A percentile compares a stretch with the other conserved stretches of the same genome.
These are phyloP conservation scores for Agrocybe praecox DNA, from an alignment of 768 basidiomycete genomes.

Conservation along the genomic window DNA sequence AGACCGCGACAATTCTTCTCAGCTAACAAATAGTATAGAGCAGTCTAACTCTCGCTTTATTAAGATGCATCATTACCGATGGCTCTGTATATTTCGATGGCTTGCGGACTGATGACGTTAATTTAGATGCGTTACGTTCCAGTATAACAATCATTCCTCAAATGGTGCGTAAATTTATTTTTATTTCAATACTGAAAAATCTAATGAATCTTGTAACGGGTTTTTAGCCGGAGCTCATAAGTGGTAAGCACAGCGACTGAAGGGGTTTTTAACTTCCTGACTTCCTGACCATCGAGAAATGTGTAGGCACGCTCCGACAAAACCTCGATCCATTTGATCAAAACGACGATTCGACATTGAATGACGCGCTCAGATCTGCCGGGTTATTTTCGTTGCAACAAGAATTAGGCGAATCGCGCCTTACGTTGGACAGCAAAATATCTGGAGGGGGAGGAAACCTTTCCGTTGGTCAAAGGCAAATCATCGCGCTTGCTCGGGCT, in stretches of 20 bases:
- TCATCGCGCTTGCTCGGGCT: constrained; percentile 67
- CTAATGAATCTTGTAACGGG: background rate
- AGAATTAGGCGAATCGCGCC: constrained; percentile 48
- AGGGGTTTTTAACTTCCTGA: no score
- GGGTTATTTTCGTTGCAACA: constrained; percentile 41
- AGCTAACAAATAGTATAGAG: constrained; percentile 34
- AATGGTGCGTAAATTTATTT: constrained; percentile 29
- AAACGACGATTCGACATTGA: constrained; percentile 50
- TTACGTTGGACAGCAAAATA: constrained; percentile 48
- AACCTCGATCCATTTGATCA: constrained; percentile 72
- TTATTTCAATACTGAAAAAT: background rate
- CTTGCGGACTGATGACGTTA: constrained; percentile 46
- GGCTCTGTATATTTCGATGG: constrained; percentile 63
- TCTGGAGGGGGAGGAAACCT: constrained; percentile 68
- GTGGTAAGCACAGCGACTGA: constrained; percentile 29
- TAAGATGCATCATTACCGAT: constrained; percentile 58
- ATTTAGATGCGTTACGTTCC: constrained; percentile 57
- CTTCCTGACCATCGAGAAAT: background rate
- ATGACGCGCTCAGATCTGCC: constrained; percentile 40
- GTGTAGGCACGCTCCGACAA: constrained; percentile 54
- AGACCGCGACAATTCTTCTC: no score
- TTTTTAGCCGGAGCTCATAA: constrained; percentile 47
- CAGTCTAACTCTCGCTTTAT: constrained; percentile 48
- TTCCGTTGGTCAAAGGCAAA: constrained; percentile 76
- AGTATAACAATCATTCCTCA: constrained; percentile 66